Evolutionary conservation across 208 protist species (phyloP), one percentile per base, ranked within the genome.

Genomic region (Ichthyophonus hoferi): DNA sequence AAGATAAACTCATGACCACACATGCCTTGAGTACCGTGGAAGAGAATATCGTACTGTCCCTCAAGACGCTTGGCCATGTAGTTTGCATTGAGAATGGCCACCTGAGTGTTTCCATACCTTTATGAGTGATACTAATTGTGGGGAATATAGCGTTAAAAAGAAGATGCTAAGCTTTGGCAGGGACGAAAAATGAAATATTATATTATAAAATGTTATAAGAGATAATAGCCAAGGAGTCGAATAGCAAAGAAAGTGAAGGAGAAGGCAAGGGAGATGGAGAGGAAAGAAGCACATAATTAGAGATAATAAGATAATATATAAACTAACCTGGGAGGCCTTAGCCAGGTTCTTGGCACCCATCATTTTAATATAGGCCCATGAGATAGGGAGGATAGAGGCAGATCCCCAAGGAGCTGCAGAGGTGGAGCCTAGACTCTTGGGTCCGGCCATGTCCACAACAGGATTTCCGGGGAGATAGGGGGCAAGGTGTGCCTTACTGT

Each of bases 1-100:
- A 99, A 77, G 89, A 99, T 99, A 93, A 99, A 99, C 93, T 99
- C 98, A 89, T 99, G 98, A 7, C 96, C 97, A 86, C 94, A 95
- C 67, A 88, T 88, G 85, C 96, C 95, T 24, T 94, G 83, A 88
- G 93, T 92, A 87, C 93, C 94, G 0, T 93, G 94, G 93, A 98
- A 98, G 39, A 98, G 93, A 87, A 99, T 97, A 24, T 92, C 86
- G 92, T 98, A 99, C 91, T 98, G 93, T 40, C 40, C 93, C 90
- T 97, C 93, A 38, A 99, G 94, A 33, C 96, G 93, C 82, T 94
- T 93, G 40, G 95, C 96, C 85, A 99, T 97, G 94, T 99, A 99
- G 93, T 99, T 99, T 2, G 98, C 98, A 90, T 98, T 98, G 24
- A 99, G 94, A 67, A 99, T 97, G 2, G 98, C 97, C 79, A 98